Evolutionary conservation across 164 flowering plant species (phyloP).

Genomic region (Liriodendron chinense): DNA sequence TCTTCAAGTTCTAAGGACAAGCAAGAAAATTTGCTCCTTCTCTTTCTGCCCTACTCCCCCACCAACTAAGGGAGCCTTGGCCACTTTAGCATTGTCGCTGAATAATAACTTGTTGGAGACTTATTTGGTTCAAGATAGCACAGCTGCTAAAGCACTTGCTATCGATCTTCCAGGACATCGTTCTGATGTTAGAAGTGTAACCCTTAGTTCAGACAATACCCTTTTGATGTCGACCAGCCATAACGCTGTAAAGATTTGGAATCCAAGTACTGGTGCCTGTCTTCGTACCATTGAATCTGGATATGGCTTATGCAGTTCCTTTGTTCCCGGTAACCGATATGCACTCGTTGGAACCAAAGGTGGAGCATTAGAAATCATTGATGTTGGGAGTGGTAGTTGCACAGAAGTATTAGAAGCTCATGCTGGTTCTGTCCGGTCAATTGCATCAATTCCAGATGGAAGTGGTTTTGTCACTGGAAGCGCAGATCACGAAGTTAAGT

Average conservation of each 20-base stretch:
- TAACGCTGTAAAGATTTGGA: constrained; percentile 85
- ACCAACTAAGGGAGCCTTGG: constrained; percentile 43
- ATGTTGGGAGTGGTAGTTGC: constrained; percentile 76
- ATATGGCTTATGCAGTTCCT: constrained; percentile 75
- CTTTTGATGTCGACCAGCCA: constrained; percentile 94
- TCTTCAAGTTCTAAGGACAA: constrained; percentile 62
- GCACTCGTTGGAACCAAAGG: constrained; percentile 86
- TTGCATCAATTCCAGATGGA: constrained; percentile 63
- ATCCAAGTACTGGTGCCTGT: constrained; percentile 86
- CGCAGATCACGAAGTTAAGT: constrained; percentile 84
- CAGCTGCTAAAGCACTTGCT: constrained; percentile 42
- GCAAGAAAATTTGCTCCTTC: constrained; percentile 82
- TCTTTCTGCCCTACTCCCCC: constrained; percentile 66
- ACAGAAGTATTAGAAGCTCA: constrained; percentile 77
- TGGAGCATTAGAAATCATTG: constrained; percentile 84
- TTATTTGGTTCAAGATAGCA: constrained; percentile 52
- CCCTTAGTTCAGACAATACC: constrained; percentile 84
- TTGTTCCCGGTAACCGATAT: constrained; percentile 74
- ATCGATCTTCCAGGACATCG: constrained; percentile 94
- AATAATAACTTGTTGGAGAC: constrained; percentile 77
- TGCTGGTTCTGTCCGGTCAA: constrained; percentile 66
- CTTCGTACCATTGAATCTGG: constrained; percentile 90
- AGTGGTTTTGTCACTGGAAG: constrained; percentile 91
- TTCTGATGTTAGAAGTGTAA: constrained; percentile 83
- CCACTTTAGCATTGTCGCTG: constrained; percentile 75